Evolutionary conservation across 176 grass and related monocot species (phyloP).

Genomic region (Lolium multiflorum): DNA sequence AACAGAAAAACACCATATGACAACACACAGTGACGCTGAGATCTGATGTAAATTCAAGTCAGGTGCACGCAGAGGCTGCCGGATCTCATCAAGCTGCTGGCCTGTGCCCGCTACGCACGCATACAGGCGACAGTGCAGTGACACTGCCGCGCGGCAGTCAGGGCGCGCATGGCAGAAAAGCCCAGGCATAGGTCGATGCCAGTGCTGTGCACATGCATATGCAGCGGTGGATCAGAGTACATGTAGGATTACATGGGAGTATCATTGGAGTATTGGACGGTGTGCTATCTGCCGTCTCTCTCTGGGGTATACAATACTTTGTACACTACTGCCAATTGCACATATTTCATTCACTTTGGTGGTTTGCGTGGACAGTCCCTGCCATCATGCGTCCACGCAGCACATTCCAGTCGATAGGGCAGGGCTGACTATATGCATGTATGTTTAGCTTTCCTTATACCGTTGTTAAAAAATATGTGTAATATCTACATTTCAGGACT

Average conservation of each 20-base stretch:
- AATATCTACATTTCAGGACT: background rate
- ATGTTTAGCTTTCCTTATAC: too few relatives aligned
- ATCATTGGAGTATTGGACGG: background rate
- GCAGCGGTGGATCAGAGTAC: background rate
- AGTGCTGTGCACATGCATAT: background rate
- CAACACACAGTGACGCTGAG: background rate
- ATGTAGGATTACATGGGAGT: too few relatives aligned
- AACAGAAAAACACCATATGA: background rate
- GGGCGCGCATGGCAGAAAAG: background rate
- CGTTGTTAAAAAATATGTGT: background rate
- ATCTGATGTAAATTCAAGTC: background rate
- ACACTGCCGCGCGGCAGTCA: background rate
- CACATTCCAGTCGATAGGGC: too few relatives aligned
- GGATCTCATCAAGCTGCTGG: background rate
- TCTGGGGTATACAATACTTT: background rate
- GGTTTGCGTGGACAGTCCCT: slow-evolving; percentile 14
- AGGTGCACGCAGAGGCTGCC: background rate
- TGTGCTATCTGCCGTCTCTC: background rate
- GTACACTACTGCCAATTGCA: background rate
- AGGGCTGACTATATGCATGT: too few relatives aligned
- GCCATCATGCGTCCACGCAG: too few relatives aligned
- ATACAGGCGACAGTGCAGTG: background rate
- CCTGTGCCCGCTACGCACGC: background rate
- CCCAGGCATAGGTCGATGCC: background rate
- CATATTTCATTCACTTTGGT: slow-evolving; percentile 35